Conservation (phyloP, 164 flowering plant genomes). For the Annona squamosa region DNA sequence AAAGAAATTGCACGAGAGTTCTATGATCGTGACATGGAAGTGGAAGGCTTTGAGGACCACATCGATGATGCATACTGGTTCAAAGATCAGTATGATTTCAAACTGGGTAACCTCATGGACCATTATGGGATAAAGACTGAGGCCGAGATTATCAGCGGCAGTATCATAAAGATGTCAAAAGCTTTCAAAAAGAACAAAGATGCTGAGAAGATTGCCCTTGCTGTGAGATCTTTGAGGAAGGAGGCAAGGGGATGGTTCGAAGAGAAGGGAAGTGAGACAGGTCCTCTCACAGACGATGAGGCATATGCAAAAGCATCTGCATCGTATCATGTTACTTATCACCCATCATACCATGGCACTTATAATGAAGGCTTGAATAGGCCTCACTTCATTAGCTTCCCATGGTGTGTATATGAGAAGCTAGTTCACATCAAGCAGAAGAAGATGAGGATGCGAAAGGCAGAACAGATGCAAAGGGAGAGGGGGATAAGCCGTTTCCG, state of each 20-base stretch:
- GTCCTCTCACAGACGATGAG: constrained; percentile 18
- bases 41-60: constrained; percentile 59
- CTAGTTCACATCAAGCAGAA: constrained; percentile 56
- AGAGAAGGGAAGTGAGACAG: constrained; percentile 15
- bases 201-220: constrained; percentile 46
- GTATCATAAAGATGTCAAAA: constrained; percentile 49
- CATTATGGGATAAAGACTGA: constrained; percentile 72
- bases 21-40: constrained; percentile 74
- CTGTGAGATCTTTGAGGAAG: constrained; percentile 60
- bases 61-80: constrained; percentile 52
- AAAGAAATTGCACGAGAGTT: constrained; percentile 39
- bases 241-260: constrained; percentile 69
- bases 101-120: constrained; percentile 68
- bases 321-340: constrained; percentile 86
- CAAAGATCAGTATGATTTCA: constrained; percentile 58
- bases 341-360: constrained; percentile 49
- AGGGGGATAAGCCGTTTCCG: no score
- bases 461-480: background rate
- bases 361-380: constrained; percentile 55
- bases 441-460: background rate
- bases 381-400: constrained; percentile 68
- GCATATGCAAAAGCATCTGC: constrained; percentile 70
- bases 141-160: constrained; percentile 71
- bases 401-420: constrained; percentile 80
- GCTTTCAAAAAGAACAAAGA: constrained; percentile 45